phyloP scores from a whole-genome alignment of 208 protist genomes.

The Acanthamoeba triangularis region DNA sequence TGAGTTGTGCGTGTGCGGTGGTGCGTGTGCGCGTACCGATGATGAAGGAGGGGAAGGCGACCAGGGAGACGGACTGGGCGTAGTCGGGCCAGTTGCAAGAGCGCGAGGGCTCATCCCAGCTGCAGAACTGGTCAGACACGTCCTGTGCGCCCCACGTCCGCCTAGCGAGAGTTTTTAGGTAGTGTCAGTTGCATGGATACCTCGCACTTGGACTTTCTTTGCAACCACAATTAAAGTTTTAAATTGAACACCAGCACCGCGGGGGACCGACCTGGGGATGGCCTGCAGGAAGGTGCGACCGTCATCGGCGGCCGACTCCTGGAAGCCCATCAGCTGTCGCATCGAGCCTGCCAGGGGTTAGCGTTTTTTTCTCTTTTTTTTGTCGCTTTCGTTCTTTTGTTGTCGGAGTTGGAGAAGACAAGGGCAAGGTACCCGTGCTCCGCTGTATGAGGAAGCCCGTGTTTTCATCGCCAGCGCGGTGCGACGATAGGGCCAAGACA shows the following conservation, averaged over 20 bases:
- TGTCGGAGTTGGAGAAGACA: not conserved
- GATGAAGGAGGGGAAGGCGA: constrained; percentile 8
- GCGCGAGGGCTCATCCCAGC: not conserved
- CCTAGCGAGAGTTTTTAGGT: not conserved
- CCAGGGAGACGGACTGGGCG: constrained; percentile 24
- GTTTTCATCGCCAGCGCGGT: not conserved
- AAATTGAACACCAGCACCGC: no score
- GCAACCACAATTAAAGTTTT: no score
- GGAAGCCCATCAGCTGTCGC: not conserved
- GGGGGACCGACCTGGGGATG: not conserved
- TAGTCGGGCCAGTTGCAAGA: constrained; percentile 35
- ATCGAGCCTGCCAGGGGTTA: not conserved
- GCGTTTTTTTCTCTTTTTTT: not conserved
- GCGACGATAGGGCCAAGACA: not conserved
- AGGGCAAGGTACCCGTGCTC: not conserved
- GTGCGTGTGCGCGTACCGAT: not conserved
- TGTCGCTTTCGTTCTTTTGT: not conserved
- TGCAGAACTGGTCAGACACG: not conserved
- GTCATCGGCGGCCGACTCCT: not conserved
- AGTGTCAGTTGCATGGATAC: no score
- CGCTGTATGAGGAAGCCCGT: not conserved
- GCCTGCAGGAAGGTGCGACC: not conserved
- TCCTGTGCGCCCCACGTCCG: not conserved
- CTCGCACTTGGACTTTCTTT: no score
- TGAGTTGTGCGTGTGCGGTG: no score